Percentiles rank a stretch among this genome's conserved stretches.
Conservation (phyloP, 768 basidiomycete species). For the Pleurotus tuber-regium region DNA sequence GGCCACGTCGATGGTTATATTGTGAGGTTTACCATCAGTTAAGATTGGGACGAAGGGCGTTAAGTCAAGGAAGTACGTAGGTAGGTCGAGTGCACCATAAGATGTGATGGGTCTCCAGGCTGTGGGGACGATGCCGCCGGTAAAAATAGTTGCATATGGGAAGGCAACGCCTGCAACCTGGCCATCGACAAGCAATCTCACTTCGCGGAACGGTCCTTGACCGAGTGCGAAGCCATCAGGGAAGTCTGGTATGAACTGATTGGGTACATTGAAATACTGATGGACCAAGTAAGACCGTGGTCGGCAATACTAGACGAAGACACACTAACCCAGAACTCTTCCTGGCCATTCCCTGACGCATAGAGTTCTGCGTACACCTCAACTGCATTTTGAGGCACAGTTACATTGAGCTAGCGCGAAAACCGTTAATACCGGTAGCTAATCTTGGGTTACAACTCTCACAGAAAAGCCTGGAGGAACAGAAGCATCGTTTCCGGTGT, state of each 20-base stretch:
- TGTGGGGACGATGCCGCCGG: conserved; percentile 68
- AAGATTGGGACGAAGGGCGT: conserved; percentile 76
- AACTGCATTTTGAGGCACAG: conserved; percentile 66
- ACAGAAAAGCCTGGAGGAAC: conserved; percentile 77
- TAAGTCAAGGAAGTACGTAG: conserved; percentile 74
- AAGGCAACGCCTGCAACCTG: conserved; percentile 45
- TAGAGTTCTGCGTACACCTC: conserved; percentile 68
- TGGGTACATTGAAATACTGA: conserved; percentile 68
- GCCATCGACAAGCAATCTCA: conserved; percentile 44
- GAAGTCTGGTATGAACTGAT: conserved; percentile 53
- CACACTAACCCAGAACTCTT: conserved; percentile 71
- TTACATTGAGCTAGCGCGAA: conserved; percentile 54
- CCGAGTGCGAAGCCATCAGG: conserved; percentile 42
- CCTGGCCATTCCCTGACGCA: conserved; percentile 56
- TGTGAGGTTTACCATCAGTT: conserved; percentile 67
- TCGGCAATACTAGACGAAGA: neutral
- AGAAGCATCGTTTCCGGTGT: conserved; percentile 67
- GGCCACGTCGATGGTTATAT: conserved; percentile 67
- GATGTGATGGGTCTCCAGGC: conserved; percentile 78
- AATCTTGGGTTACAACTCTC: conserved; percentile 13
- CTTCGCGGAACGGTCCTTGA: conserved; percentile 51
- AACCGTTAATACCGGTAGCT: neutral
- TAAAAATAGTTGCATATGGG: conserved; percentile 65
- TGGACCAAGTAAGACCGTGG: neutral
- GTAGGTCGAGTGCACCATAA: conserved; percentile 74